Evolutionary conservation across 768 basidiomycete genomes (phyloP).

Genomic region (Strobilomyces dryophilus): DNA sequence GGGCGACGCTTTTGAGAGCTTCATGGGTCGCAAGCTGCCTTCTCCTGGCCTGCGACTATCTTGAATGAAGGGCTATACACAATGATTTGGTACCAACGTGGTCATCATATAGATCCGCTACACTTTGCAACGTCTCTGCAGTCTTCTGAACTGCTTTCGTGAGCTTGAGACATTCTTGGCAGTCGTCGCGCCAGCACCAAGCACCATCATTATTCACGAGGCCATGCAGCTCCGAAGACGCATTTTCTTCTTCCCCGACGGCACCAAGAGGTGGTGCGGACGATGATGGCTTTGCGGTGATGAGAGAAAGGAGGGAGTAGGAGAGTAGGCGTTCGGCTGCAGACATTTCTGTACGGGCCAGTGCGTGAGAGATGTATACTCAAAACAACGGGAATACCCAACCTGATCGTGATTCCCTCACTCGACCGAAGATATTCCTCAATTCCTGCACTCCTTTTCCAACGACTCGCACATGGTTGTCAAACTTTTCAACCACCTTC

Average conservation of each 20-base stretch:
- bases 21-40: conserved; percentile 75
- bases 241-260: conserved; percentile 44
- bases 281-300: conserved; percentile 62
- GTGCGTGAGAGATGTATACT: not conserved
- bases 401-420: conserved; percentile 70
- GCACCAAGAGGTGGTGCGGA: conserved; percentile 45
- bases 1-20: conserved; percentile 67
- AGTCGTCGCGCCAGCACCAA: conserved; percentile 85
- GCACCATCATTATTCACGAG: conserved; percentile 68
- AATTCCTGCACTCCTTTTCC: conserved; percentile 67
- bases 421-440: conserved; percentile 55
- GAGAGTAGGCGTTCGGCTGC: conserved; percentile 71
- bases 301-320: conserved; percentile 68
- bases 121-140: conserved; percentile 65
- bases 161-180: conserved; percentile 70
- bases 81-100: conserved; percentile 49
- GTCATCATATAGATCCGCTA: conserved; percentile 77
- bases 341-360: conserved; percentile 61
- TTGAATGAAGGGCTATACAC: conserved; percentile 5
- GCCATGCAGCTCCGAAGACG: conserved; percentile 43
- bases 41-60: conserved; percentile 53
- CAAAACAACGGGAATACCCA: conserved; percentile 14
- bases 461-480: conserved; percentile 59
- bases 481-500: conserved; percentile 57
- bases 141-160: conserved; percentile 78